Conservation (phyloP, 768 basidiomycete species). For the Strobilomyces confusus region DNA sequence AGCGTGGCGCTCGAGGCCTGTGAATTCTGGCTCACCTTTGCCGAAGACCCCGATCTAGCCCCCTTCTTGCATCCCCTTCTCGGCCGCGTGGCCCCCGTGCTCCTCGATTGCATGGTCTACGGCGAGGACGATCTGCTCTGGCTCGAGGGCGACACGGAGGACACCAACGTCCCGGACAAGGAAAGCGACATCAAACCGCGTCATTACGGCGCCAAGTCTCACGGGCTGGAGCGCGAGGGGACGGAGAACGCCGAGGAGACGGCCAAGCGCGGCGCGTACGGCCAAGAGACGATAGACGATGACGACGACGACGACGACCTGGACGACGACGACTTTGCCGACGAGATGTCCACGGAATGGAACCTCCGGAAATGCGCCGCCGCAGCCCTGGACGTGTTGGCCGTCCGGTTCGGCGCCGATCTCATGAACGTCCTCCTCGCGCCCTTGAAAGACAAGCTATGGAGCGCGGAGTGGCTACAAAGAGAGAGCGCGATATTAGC, state of each 20-base stretch:
- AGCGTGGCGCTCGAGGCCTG: slow-evolving; percentile 96
- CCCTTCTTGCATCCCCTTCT: slow-evolving; percentile 83
- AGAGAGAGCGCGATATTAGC: slow-evolving; percentile 95
- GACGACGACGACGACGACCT: slow-evolving; percentile 87
- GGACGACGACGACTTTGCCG: slow-evolving; percentile 84
- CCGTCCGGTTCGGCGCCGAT: slow-evolving; percentile 88
- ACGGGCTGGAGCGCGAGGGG: slow-evolving; percentile 75
- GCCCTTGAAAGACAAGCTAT: slow-evolving; percentile 89
- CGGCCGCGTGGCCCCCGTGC: slow-evolving; percentile 86
- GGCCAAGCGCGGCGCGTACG: slow-evolving; percentile 58
- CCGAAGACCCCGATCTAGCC: slow-evolving; percentile 87
- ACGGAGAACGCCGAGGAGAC: slow-evolving; percentile 35
- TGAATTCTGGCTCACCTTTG: slow-evolving; percentile 99
- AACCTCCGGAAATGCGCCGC: slow-evolving; percentile 98
- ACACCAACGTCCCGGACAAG: slow-evolving; percentile 87
- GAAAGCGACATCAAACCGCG: slow-evolving; percentile 95
- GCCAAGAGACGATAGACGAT: slow-evolving; percentile 76
- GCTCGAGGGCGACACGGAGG: slow-evolving; percentile 89
- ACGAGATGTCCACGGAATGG: slow-evolving; percentile 98
- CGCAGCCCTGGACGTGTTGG: slow-evolving; percentile 94
- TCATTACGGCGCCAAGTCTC: slow-evolving; percentile 82
- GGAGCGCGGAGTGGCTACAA: slow-evolving; percentile 90
- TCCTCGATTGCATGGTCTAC: slow-evolving; percentile 97
- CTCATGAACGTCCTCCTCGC: slow-evolving; percentile 84
- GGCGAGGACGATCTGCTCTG: slow-evolving; percentile 94